Evolutionary conservation across 225 moss, liverwort and hornwort genomes (phyloP), one percentile per base, ranked within the genome.

Genomic region (Asterella californica): DNA sequence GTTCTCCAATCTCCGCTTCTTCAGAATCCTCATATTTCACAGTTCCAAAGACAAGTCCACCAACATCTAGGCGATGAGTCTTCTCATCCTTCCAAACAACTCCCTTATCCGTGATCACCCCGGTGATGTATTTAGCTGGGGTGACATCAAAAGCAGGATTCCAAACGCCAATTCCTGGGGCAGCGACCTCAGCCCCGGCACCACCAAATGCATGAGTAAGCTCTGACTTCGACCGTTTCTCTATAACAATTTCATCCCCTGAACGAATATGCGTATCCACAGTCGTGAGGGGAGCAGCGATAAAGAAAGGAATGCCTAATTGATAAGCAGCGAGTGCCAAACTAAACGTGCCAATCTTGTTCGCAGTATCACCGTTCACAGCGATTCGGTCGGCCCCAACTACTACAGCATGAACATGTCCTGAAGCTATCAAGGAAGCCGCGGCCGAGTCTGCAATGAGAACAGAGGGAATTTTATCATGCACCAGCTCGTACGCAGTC

Each of bases 101-200:
- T 63, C 97, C 94, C 84, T 82, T 86, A 71, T 97, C 96, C 29
- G 96, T 97, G 38, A 94, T 91, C 5, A 97, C 87, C 71, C 87
- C 93, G 49, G 87, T 86, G 25, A 97, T 93, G 37, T 90, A 81
- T 46, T 86, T 86, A 52, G 90, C 90, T 21, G 94, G 90, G 34
- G 96, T 96, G 69, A 96, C 88, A 85, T 96, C 96, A 76, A 96
- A 96, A 19, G 94, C 92, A 27, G 94, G 96, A 78, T 96, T 96
- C 96, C 94, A 94, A 79, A 96, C 96, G 29, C 80, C 89, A 24
- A 96, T 89, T 42, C 94, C 94, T 55, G 84, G 68, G 34, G 96
- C 91, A 75, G 94, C 94, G 46, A 96, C 84, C 84, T 86, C 86
- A 49, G 88, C 33, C 59, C 96, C 94, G 2, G 86, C 65, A 2